Evolutionary conservation across 139 green algal species (phyloP).

Genomic region (Haematococcus sp.): DNA sequence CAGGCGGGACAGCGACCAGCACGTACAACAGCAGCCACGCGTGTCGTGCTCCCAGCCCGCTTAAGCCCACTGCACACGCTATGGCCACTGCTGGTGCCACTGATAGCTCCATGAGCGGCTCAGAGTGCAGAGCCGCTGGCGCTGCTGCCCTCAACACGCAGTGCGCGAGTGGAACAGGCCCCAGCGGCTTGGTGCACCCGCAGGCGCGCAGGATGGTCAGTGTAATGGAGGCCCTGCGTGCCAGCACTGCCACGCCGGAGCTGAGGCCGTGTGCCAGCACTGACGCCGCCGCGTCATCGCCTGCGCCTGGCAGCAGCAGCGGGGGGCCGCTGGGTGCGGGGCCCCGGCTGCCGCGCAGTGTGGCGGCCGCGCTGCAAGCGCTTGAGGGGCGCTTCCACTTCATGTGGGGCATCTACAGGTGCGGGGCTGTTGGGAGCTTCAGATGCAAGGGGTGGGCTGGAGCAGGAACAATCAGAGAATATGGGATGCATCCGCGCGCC

Average conservation of each 20-base stretch:
- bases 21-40: background rate
- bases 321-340: background rate
- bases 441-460: background rate
- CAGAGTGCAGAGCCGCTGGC: too few species aligned
- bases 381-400: conserved; percentile 92
- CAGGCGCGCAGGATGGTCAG: too few species aligned
- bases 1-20: background rate
- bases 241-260: too few species aligned
- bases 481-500: too few species aligned
- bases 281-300: background rate
- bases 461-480: background rate
- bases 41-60: too few species aligned
- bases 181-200: too few species aligned
- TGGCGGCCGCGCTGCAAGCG: conserved; percentile 47
- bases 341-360: conserved; percentile 7
- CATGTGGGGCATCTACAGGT: conserved; percentile 68
- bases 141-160: background rate
- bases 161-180: too few species aligned
- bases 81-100: too few species aligned
- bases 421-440: background rate
- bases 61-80: too few species aligned
- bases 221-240: too few species aligned
- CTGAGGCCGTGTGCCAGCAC: background rate
- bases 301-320: conserved; percentile 10
- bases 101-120: too few species aligned